A percentile compares a stretch with the other conserved stretches of the same genome.
phyloP scores from a whole-genome alignment of 306 rosid genomes.

The Malus sieversii region DNA sequence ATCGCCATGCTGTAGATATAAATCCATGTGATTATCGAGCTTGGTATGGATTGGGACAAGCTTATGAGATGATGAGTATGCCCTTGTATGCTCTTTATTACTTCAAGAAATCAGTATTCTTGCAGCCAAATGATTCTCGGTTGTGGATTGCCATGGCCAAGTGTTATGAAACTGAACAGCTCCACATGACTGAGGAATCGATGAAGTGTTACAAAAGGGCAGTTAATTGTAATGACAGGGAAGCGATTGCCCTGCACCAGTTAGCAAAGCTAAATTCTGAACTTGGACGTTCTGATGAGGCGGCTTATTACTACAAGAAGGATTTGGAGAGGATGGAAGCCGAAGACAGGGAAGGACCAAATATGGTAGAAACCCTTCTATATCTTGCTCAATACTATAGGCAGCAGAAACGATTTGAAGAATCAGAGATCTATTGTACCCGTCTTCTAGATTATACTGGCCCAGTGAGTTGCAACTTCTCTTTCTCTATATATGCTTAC shows the following conservation, averaged over 20 bases:
- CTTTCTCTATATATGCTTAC: neutral
- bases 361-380: slow-evolving; percentile 79
- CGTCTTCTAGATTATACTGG: slow-evolving; percentile 94
- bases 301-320: slow-evolving; percentile 81
- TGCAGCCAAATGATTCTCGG: slow-evolving; percentile 92
- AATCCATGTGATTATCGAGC: slow-evolving; percentile 89
- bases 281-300: slow-evolving; percentile 69
- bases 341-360: slow-evolving; percentile 97
- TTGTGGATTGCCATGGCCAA: slow-evolving; percentile 98
- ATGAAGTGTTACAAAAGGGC: slow-evolving; percentile 89
- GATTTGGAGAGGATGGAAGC: slow-evolving; percentile 95
- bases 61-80: slow-evolving; percentile 99
- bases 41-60: slow-evolving; percentile 98
- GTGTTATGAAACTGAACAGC: slow-evolving; percentile 78
- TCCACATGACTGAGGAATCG: slow-evolving; percentile 81
- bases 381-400: slow-evolving; percentile 71
- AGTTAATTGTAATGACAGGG: slow-evolving; percentile 73
- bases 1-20: slow-evolving; percentile 91
- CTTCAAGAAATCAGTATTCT: slow-evolving; percentile 81
- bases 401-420: slow-evolving; percentile 54
- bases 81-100: slow-evolving; percentile 91
- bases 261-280: slow-evolving; percentile 73
- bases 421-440: slow-evolving; percentile 89
- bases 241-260: slow-evolving; percentile 86
- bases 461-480: slow-evolving; percentile 55